Base-by-base conservation (phyloP, 768 basidiomycete genomes). In the Lactarius evosmus region DNA sequence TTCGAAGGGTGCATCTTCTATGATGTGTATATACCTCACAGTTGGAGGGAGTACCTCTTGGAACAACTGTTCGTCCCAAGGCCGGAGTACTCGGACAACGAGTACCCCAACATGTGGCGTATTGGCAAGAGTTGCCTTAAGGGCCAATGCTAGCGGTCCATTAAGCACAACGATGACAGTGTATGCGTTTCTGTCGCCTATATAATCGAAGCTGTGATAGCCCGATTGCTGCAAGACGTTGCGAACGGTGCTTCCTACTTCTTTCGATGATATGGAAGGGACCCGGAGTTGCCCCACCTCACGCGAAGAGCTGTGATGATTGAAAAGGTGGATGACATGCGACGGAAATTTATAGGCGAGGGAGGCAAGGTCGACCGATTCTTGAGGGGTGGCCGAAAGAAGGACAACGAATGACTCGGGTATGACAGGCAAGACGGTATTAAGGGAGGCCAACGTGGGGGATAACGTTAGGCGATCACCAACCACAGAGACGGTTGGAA, bases 261-360 rank as follows among this genome's bases (percentile, higher is more conserved):
- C 67, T 1, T 73, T 75, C 0, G 73, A 65, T 5, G 74, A 67
- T 17, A 80, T 69, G 2, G 80, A 60, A 9, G 79, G 79, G 30
- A 74, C 69, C 40, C 85, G 75, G 36, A 79, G 70, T 59, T 86
- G 82, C 2, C 89, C 85, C 36, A 83, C 77, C 75, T 98, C 94
- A 29, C 96, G 87, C 36, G 87, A 80, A 34, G 86, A 80, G 65
- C 85, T 84, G 71, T 91, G 82, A 69, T 96, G 91, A 74, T 98
- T 95, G 72, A 98, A 95, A 46, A 98, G 77, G 74, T 98, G 94
- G 60, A 95, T 81, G 61, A 91, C 86, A 74, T 96, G 92, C 46
- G 77, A 82, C 22, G 80, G 79, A 56, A 90, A 75, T 63, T 79
- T 80, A 78, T 95, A 95, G n/a, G 93, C 80, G 54, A 93, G 79